Evolutionary conservation across 1,139 yeast genomes (phyloP).

Genomic region (Blastobotrys buckinghamii): DNA sequence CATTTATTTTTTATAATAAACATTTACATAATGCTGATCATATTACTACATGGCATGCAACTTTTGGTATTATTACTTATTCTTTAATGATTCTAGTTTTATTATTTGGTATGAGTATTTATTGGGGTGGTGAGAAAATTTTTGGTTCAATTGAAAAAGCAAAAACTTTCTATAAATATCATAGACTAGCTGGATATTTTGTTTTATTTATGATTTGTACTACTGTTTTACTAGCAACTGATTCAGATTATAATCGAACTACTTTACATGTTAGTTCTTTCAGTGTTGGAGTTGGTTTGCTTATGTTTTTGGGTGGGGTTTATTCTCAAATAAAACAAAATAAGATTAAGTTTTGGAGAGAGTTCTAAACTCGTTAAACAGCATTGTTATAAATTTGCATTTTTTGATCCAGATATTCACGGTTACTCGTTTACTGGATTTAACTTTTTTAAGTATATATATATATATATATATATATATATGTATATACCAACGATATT

Average conservation of each 20-base stretch:
- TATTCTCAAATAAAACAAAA: conserved; percentile 13
- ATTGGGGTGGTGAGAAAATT: conserved; percentile 25
- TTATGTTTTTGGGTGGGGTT: conserved; percentile 17
- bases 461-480: no score
- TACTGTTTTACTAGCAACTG: conserved; percentile 25
- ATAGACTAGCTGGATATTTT: conserved; percentile 29
- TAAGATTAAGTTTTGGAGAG: conserved; percentile 15
- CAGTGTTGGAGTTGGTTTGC: conserved; percentile 18
- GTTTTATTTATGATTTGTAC: conserved; percentile 18
- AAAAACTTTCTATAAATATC: conserved; percentile 29
- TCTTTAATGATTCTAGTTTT: conserved; percentile 17
- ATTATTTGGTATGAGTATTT: conserved; percentile 25
- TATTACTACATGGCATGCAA: conserved; percentile 29
- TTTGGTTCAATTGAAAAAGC: conserved; percentile 28
- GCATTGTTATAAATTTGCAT: no score
- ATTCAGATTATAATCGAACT: conserved; percentile 25
- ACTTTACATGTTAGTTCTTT: conserved; percentile 21
- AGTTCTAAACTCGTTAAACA: no score
- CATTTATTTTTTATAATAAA: conserved; percentile 26
- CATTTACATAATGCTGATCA: conserved; percentile 24
- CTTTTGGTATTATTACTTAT: conserved; percentile 26
- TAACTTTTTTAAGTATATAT: no score
- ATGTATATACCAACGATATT: no score
- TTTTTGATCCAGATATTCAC: no score
- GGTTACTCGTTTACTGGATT: no score